Evolutionary conservation across 257 asterid genomes (phyloP).

Genomic region (Dorcoceras hygrometricum): DNA sequence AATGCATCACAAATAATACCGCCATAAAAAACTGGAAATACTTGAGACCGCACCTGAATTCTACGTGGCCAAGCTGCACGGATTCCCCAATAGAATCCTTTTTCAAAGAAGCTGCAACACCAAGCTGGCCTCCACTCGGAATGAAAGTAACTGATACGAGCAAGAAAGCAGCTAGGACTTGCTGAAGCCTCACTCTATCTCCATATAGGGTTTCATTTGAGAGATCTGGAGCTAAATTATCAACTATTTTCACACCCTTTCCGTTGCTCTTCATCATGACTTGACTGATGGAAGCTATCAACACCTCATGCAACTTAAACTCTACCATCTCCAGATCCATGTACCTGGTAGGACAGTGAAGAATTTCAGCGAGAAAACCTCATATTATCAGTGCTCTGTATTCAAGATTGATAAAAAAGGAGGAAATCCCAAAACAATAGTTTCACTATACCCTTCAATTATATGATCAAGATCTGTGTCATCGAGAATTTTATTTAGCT

Average conservation of each 20-base stretch:
- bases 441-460: conserved; percentile 64
- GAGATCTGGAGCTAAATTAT: conserved; percentile 48
- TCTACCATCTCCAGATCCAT: conserved; percentile 93
- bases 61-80: conserved; percentile 81
- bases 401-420: conserved; percentile 1
- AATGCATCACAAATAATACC: background rate
- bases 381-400: background rate
- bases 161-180: conserved; percentile 75
- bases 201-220: conserved; percentile 64
- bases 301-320: conserved; percentile 71
- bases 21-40: background rate
- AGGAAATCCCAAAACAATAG: background rate
- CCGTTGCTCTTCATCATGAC: conserved; percentile 79
- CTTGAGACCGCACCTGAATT: conserved; percentile 52
- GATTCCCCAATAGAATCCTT: conserved; percentile 72
- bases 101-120: conserved; percentile 47
- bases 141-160: conserved; percentile 53
- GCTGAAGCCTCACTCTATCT: conserved; percentile 88
- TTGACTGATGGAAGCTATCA: conserved; percentile 84
- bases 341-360: conserved; percentile 41
- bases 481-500: conserved; percentile 80
- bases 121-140: conserved; percentile 73
- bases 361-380: background rate
- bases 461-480: conserved; percentile 94
- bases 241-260: conserved; percentile 63